Base-by-base conservation (phyloP, 2,329 filamentous ascomycete species). In the Colletotrichum trifolii region DNA sequence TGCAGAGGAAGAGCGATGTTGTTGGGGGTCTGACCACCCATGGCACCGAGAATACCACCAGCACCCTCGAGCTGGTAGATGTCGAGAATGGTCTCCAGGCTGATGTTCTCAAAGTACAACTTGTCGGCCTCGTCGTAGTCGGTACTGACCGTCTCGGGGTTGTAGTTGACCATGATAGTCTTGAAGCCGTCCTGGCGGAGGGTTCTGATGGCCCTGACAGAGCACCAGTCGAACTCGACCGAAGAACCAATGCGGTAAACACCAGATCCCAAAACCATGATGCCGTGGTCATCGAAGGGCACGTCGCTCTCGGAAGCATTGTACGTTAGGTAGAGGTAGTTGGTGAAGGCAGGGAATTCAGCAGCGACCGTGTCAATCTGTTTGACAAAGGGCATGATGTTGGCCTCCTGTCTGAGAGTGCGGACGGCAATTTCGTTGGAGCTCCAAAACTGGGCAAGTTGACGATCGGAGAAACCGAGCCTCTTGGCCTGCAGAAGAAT, bases 181-280 rank as follows among this genome's bases (percentile, higher is more conserved):
- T 98, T 98, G 83, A 91, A 89, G 2, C 92, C 92, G 66, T 90
- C 87, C 69, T 92, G 88, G 54, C 96, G 89, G 8, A 99, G 86
- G 2, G 96, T 98, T 68, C 95, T 90, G 68, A 98, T 96, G 6
- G 96, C 93, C 66, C 95, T 87, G 35, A 99, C 96, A 5, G 96
- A 97, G 78, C 96, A 98, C 96, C 96, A 99, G 79, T 99, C 96
- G 77, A 99, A 99, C 76, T 99, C 96, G 64, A 99, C 96, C 0
- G 95, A 97, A 0, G 94, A 97, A 70, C 96, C 96, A 69, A 99
- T 99, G 67, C 96, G 89, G 83, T 98, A 98, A 9, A 97, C 94
- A 78, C 95, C 95, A 38, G 94, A 97, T 12, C 95, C 95, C 36
- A 98, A 85, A 8, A 99, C 95, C 94, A 98, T 97, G 67, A 97